Base-by-base conservation (phyloP, 257 asterid genomes). In the Asclepias syriaca region DNA sequence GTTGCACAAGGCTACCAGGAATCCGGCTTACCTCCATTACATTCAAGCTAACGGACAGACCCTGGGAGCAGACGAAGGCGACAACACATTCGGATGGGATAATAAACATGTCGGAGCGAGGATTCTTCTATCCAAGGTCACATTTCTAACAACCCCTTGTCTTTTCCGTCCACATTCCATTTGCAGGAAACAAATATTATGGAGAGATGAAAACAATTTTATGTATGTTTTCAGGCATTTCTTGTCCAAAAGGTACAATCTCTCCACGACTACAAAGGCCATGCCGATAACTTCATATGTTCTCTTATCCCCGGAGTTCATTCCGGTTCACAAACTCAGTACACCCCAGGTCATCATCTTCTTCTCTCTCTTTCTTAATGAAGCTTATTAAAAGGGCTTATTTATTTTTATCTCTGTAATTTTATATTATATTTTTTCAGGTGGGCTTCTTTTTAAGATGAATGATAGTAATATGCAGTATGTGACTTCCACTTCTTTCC, bases 101-200 rank as follows among this genome's bases (percentile, higher is more conserved):
- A 95, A 92, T 82, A 95, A 95, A 81, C 99, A 92, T 82, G 98
- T 85, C 69, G 98, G 98, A 40, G 98, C 98, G 0, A 86, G 99
- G 78, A 92, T 95, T 77, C 96, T 95, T 18, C 88, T 95, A 65
- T 90, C 99, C 69, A 95, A 95, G 96, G 98, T 93, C 66, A 22
- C 22, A 24, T 50, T 65, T 22, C 10, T 70, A 24, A 24, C 27
- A 24, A 24, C 27, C 16, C 27, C 19, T 40, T 43, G 6, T 15
- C 12, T 53, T 32, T 16, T 43, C 10, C 6, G 39, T 11, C 32
- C 14, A 16, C 4, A 53, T 61, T 2, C 11, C 3, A 34, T 21
- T 21, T 22, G 27, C 8, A 0, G 8, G 2, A 4, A 27, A 40
- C 13, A 34, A 0, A 37, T 43, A 43, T 50, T 37, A 40, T 37